Percentiles rank a stretch among this genome's conserved stretches.
Evolutionary conservation across 257 asterid genomes (phyloP).

Genomic region (Rhazya stricta): DNA sequence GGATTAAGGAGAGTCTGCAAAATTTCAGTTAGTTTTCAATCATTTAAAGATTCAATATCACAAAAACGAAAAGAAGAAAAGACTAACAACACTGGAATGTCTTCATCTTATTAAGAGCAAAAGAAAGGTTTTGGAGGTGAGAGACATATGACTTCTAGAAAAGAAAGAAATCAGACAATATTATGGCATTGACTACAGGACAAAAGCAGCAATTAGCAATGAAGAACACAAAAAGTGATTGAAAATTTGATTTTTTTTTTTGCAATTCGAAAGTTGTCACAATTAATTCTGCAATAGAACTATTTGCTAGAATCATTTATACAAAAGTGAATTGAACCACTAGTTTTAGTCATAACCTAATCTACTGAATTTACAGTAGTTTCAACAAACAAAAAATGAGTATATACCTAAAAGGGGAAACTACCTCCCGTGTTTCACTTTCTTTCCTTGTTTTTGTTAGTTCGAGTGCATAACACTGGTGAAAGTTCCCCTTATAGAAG

Average conservation of each 20-base stretch:
- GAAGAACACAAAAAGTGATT: no score
- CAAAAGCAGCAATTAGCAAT: not conserved
- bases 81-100: not conserved
- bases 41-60: not conserved
- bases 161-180: not conserved
- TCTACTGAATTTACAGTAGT: not conserved
- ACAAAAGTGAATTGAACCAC: no score
- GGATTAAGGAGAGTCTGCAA: constrained; percentile 94
- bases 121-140: not conserved
- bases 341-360: not conserved
- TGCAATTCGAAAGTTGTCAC: not conserved
- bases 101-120: not conserved
- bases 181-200: not conserved
- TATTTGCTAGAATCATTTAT: no score
- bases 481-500: not conserved
- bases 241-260: no score
- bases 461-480: not conserved
- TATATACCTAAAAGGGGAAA: not conserved
- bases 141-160: not conserved
- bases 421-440: not conserved
- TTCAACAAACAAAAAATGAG: not conserved
- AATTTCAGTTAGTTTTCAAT: constrained; percentile 15
- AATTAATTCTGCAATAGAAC: not conserved
- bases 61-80: constrained; percentile 7
- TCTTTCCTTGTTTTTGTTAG: not conserved